Conservation (phyloP, 2,329 filamentous ascomycete genomes). For the Orbilia javanica region DNA sequence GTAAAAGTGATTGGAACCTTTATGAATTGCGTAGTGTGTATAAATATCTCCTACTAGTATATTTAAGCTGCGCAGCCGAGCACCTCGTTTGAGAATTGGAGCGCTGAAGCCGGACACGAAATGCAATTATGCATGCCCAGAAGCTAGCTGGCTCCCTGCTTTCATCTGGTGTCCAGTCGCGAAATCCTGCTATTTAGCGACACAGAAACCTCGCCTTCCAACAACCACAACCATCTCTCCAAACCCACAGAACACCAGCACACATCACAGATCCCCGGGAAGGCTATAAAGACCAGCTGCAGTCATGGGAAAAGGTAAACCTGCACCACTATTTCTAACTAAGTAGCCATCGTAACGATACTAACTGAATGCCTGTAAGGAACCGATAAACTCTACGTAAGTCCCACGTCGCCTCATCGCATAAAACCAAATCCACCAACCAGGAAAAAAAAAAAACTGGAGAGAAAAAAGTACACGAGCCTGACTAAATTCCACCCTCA, state of each 20-base stretch:
- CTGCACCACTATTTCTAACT: too few relatives aligned
- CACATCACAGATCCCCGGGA: not conserved
- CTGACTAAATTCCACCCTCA: constrained; percentile 50
- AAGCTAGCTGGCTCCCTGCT: not conserved
- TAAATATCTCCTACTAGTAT: too few relatives aligned
- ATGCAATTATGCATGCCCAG: constrained; percentile 6
- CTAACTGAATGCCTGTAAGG: constrained; percentile 63
- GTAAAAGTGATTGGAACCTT: not conserved
- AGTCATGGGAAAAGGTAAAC: constrained; percentile 56
- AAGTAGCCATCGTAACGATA: not conserved
- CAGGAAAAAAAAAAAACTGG: too few relatives aligned
- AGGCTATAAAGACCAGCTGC: not conserved
- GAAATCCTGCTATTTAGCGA: constrained; percentile 16
- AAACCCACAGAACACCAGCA: not conserved
- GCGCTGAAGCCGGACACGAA: not conserved
- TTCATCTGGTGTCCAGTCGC: constrained; percentile 18
- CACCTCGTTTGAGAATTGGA: too few relatives aligned
- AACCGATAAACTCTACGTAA: constrained; percentile 71
- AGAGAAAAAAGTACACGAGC: constrained; percentile 25
- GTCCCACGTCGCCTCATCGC: constrained; percentile 17
- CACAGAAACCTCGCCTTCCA: not conserved
- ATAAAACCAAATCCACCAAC: not conserved
- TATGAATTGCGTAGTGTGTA: not conserved
- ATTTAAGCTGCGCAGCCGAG: too few relatives aligned
- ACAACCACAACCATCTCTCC: constrained; percentile 19